phyloP scores from a whole-genome alignment of 1,284 basidiomycete genomes.

The Mycena citricolor region DNA sequence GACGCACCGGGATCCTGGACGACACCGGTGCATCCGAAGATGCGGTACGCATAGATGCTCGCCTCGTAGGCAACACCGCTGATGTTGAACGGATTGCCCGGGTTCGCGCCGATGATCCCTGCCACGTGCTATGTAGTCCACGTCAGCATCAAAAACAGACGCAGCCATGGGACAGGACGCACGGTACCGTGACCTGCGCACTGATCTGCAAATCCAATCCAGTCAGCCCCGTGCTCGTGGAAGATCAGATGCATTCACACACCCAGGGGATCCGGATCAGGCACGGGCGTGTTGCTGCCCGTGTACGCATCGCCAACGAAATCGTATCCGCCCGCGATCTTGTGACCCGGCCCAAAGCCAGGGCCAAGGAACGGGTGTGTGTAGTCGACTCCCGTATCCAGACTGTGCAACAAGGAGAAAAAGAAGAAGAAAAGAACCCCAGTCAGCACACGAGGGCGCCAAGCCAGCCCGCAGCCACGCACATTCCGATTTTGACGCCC shows the following conservation, averaged over 20 bases:
- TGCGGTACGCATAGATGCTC: constrained; percentile 36
- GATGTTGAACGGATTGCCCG: constrained; percentile 45
- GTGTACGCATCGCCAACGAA: constrained; percentile 43
- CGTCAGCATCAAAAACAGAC: no score
- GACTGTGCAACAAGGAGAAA: constrained; percentile 2
- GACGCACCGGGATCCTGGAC: no score
- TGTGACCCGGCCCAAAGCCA: constrained; percentile 49
- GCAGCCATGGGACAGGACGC: no score
- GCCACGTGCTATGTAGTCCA: no score
- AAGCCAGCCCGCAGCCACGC: no score
- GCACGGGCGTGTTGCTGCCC: constrained; percentile 24
- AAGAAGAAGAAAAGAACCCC: background rate
- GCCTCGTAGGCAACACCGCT: constrained; percentile 40
- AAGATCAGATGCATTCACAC: constrained; percentile 5
- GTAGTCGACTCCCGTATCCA: constrained; percentile 48
- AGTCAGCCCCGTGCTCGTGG: no score
- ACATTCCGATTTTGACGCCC: constrained; percentile 49
- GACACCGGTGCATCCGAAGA: constrained; percentile 40
- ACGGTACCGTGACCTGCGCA: no score
- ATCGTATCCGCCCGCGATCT: constrained; percentile 46
- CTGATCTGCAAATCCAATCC: no score
- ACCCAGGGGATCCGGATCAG: constrained; percentile 16
- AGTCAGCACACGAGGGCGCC: no score
- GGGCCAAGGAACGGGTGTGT: constrained; percentile 54
- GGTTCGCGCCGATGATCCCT: constrained; percentile 53